phyloP scores from a whole-genome alignment of 2,329 filamentous ascomycete genomes.

The Tolypocladium inflatum region DNA sequence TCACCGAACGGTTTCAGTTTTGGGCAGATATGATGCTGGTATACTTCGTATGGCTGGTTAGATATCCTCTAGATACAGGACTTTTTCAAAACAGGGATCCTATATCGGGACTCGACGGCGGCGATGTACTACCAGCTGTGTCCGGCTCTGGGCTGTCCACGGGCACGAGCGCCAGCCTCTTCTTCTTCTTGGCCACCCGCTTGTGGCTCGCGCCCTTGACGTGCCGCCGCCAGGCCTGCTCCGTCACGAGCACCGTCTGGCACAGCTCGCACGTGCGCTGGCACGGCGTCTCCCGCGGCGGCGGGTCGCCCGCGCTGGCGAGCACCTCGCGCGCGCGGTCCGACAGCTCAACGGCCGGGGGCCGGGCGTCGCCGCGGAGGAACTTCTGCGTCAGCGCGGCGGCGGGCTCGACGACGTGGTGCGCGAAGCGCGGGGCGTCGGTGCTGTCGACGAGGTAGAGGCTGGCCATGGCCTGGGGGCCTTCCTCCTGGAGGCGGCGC shows the following conservation, averaged over 20 bases:
- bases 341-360: constrained; percentile 38
- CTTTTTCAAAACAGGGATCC: constrained; percentile 13
- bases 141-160: constrained; percentile 11
- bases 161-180: constrained; percentile 25
- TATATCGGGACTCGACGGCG: constrained; percentile 16
- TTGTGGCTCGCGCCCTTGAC: constrained; percentile 26
- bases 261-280: constrained; percentile 67
- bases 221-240: constrained; percentile 35
- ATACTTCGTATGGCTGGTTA: not conserved
- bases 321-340: constrained; percentile 44
- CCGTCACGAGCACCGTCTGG: constrained; percentile 49
- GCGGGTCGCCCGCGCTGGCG: constrained; percentile 32
- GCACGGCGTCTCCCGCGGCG: constrained; percentile 41
- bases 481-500: constrained; percentile 51
- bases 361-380: constrained; percentile 45
- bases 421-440: constrained; percentile 50
- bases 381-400: constrained; percentile 53
- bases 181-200: constrained; percentile 22
- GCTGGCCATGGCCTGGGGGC: constrained; percentile 37
- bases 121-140: constrained; percentile 3
- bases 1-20: not conserved
- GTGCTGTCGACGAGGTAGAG: constrained; percentile 79
- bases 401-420: constrained; percentile 57
- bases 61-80: not conserved
- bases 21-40: not conserved